Evolutionary conservation across 23 red algal species (phyloP).

Genomic region (Gracilaria caudata): DNA sequence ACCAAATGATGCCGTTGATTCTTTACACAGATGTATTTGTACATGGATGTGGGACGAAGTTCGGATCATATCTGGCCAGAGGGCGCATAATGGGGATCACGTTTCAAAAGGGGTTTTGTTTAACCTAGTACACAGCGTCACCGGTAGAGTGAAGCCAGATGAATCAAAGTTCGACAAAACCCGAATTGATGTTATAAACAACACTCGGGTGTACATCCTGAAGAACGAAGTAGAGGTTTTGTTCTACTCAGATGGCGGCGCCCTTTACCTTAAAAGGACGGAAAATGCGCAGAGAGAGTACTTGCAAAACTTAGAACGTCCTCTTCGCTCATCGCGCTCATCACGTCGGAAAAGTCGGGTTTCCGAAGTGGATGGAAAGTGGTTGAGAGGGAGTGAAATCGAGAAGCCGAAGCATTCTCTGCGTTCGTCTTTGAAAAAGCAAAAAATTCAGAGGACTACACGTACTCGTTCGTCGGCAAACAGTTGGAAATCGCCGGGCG

Average conservation of each 20-base stretch:
- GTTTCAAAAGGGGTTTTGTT: slow-evolving; percentile 20
- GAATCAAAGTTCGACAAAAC: not conserved
- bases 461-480: not conserved
- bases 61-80: slow-evolving; percentile 7
- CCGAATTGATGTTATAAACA: not conserved
- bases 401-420: not conserved
- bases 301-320: not conserved
- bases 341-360: not conserved
- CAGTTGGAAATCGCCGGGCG: too few relatives aligned
- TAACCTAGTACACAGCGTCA: slow-evolving; percentile 4
- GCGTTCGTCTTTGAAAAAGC: not conserved
- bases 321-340: not conserved
- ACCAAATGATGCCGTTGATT: slow-evolving; percentile 3
- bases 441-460: not conserved
- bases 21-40: not conserved
- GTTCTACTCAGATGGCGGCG: slow-evolving; percentile 1
- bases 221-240: not conserved
- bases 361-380: not conserved
- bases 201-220: not conserved
- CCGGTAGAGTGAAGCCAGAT: not conserved
- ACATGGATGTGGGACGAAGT: slow-evolving; percentile 27
- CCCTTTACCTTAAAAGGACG: not conserved
- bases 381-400: not conserved
- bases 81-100: slow-evolving; percentile 1
- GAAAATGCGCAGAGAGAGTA: slow-evolving; percentile 4